These are phyloP conservation scores for Fragaria iinumae DNA, from an alignment of 306 rosid species.

Conservation along the genomic window DNA sequence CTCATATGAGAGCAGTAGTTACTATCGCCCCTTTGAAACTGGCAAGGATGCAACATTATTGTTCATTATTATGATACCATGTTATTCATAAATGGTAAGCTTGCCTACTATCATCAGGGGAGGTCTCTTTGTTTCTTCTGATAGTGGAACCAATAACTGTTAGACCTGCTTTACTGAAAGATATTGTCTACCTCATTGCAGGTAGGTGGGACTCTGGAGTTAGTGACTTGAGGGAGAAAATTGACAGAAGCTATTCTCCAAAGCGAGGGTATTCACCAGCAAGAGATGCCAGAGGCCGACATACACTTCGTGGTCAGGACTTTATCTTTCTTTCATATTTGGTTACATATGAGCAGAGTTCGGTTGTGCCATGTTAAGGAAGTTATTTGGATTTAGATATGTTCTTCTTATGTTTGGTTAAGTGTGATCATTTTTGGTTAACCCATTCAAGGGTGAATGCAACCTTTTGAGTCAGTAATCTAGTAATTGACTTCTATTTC, in stretches of 20 bases:
- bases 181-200: slow-evolving; percentile 39
- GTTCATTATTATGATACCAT: slow-evolving; percentile 74
- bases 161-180: slow-evolving; percentile 23
- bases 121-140: slow-evolving; percentile 16
- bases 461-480: not conserved
- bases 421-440: not conserved
- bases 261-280: slow-evolving; percentile 56
- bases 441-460: slow-evolving; percentile 9
- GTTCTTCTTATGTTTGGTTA: not conserved
- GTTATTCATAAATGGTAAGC: slow-evolving; percentile 75
- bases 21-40: slow-evolving; percentile 55
- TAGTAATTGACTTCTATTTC: not conserved
- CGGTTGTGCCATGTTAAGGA: not conserved
- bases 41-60: slow-evolving; percentile 61
- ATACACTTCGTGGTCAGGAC: slow-evolving; percentile 52
- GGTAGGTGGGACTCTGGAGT: slow-evolving; percentile 67
- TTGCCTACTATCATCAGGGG: slow-evolving; percentile 37
- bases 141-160: slow-evolving; percentile 16
- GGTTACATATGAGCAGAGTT: not conserved
- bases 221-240: slow-evolving; percentile 79
- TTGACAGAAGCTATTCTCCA: slow-evolving; percentile 67
- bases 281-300: slow-evolving; percentile 64
- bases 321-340: slow-evolving; percentile 13
- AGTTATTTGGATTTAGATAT: not conserved
- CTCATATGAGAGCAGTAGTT: slow-evolving; percentile 46